phyloP scores from a whole-genome alignment of 2,329 filamentous ascomycete species.

The Colletotrichum cordylinicola region DNA sequence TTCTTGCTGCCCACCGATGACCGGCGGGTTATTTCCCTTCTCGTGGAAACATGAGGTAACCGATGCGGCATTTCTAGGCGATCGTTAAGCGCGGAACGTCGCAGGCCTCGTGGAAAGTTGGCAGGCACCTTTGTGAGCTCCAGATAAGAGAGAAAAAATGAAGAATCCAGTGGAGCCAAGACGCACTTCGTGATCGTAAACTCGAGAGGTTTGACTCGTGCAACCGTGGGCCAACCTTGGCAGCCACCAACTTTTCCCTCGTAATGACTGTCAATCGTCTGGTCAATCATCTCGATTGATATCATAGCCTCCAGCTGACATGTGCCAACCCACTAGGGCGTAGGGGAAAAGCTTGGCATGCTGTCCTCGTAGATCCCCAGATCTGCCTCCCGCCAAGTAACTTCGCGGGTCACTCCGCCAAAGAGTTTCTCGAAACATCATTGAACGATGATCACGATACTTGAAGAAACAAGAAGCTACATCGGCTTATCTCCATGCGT shows the following conservation, averaged over 20 bases:
- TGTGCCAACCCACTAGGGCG: neutral
- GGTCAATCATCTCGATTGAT: neutral
- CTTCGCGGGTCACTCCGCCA: neutral
- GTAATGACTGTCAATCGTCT: neutral
- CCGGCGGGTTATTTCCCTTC: neutral
- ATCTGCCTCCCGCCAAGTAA: neutral
- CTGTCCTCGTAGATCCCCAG: neutral
- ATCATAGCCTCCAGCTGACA: neutral
- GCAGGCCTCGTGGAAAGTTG: neutral
- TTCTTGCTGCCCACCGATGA: neutral
- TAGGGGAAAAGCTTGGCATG: slow-evolving; percentile 3
- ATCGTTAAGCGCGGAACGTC: neutral
- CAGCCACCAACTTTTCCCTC: neutral
- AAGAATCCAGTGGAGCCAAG: neutral
- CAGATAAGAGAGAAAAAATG: neutral
- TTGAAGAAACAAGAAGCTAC: neutral
- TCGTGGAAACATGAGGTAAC: slow-evolving; percentile 6
- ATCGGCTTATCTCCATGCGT: neutral
- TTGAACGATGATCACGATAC: neutral
- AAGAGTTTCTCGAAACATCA: neutral
- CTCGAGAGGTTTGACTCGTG: slow-evolving; percentile 13
- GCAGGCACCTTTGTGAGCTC: neutral
- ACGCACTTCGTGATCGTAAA: slow-evolving; percentile 6
- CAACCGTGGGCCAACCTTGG: neutral
- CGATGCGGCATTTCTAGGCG: neutral